Evolutionary conservation across 345 rosid genomes (phyloP), one percentile per base, ranked within the genome.

Genomic region (Rhodamnia argentea): DNA sequence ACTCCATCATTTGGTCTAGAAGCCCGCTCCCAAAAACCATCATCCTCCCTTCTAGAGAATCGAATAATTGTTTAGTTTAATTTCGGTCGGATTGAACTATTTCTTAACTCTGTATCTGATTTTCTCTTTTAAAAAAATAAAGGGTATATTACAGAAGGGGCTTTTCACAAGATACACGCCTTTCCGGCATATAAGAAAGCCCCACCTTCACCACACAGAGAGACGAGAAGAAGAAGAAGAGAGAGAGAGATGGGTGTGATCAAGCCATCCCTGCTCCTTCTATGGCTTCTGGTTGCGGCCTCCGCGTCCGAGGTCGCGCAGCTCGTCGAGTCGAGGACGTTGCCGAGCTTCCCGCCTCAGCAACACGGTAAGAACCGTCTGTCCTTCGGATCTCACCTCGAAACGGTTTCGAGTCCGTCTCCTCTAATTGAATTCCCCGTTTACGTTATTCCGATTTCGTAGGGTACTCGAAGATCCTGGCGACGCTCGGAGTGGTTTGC

Each of bases 401-500:
- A 60, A 42, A 10, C 8, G 40, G 13, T 47, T 15, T 37, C 57
- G 29, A n/a, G 11, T 20, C 12, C 44, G 51, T 53, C 50, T 13
- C 40, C 32, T 3, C 44, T 56, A 54, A 81, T 42, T 12, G 84
- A 85, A 26, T 20, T 26, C 57, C 20, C 52, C n/a, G n/a, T n/a
- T 56, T 7, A 0, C 40, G 10, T 9, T 37, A 3, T 23, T n/a
- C 23, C 9, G 75, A 14, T 60, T 60, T 51, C 55, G 57, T 47
- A 92, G 96, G 86, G 20, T 87, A 86, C 70, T 82, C 92, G 1
- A 91, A 91, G 88, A 37, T 91, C 10, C 87, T 92, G 51, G 89
- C 88, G 18, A 92, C 91, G 6, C 91, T 94, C 4, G 96, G 96
- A 81, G 87, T 94, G 59, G 89, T 89, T 13, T 94, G 96, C 88